Percentiles rank a stretch among this genome's conserved stretches.
phyloP scores from a whole-genome alignment of 208 protist genomes.

The Trypanosoma vivax region DNA sequence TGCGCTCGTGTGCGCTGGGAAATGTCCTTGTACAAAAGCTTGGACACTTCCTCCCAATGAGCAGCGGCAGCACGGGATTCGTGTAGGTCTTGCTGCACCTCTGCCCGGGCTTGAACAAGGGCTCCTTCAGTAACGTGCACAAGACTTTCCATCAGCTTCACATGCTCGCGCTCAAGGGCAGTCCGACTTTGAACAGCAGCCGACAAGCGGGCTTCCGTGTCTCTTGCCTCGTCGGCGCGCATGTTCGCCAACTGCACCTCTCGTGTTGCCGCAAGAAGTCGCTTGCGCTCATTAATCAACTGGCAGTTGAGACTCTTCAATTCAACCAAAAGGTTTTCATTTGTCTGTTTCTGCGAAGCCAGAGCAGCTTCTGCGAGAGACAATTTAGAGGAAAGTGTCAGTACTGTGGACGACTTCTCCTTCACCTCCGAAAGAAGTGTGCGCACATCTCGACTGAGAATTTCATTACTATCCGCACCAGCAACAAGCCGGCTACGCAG shows the following conservation, averaged over 20 bases:
- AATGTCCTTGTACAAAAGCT: conserved; percentile 85
- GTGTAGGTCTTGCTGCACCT: conserved; percentile 54
- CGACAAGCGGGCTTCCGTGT: conserved; percentile 47
- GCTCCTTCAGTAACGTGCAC: conserved; percentile 65
- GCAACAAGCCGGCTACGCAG: conserved; percentile 72
- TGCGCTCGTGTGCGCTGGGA: conserved; percentile 68
- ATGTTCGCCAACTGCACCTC: conserved; percentile 47
- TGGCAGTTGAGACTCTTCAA: conserved; percentile 67
- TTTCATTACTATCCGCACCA: conserved; percentile 76
- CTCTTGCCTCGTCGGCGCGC: conserved; percentile 23
- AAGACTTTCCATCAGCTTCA: conserved; percentile 69
- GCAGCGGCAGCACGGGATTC: conserved; percentile 53
- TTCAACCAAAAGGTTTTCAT: conserved; percentile 82
- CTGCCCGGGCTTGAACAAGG: conserved; percentile 47
- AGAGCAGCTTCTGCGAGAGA: conserved; percentile 65
- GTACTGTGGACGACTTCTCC: conserved; percentile 51
- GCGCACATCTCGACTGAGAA: conserved; percentile 69
- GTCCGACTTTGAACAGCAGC: conserved; percentile 32
- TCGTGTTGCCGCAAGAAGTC: conserved; percentile 47
- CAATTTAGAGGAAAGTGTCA: conserved; percentile 63
- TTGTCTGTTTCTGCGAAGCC: conserved; percentile 73
- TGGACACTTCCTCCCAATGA: conserved; percentile 83
- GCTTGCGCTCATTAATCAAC: conserved; percentile 75
- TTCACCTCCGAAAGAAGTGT: conserved; percentile 52
- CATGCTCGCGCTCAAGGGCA: conserved; percentile 62